Base-by-base conservation (phyloP, 768 basidiomycete species). In the Kwoniella sp. region DNA sequence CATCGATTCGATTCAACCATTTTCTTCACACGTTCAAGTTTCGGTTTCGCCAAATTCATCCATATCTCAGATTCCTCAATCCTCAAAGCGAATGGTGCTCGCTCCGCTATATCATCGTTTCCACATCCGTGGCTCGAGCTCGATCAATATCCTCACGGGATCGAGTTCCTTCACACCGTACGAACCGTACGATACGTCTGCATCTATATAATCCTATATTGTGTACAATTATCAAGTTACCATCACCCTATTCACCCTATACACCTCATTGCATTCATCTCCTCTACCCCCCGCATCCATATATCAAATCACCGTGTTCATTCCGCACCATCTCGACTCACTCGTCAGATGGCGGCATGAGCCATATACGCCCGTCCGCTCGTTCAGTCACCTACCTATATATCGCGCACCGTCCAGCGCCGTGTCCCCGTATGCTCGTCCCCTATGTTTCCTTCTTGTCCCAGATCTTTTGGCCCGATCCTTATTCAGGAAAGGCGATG, bases 381-480 rank as follows among this genome's bases (percentile, higher is more conserved):
- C 15, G 20, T 9, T 13, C 34, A 37, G 13, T 13, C 20, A 45
- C 23, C 34, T 22, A 37, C 38, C 34, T 17, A 52, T 20, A 45
- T 30, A 48, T 48, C 57, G 57, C 58, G 58, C 65, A 55, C 65
- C 50, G 52, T 41, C 54, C 30, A 45, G 34, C 50, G 58, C 55
- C 41, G 45, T 26, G 41, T 68, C 66, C 66, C 61, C 66, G 66
- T 68, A 63, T 55, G 66, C 62, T 63, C 66, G 61, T 38, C 66
- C 54, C 54, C 38, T 47, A 45, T 31, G n/a, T n/a, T 45, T 25
- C n/a, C 13, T 9, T 48, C 30, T 3, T 45, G 13, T 13, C 34
- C 13, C 13, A 34, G 5, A 34, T 20, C 41, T 11, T 45, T 20
- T 17, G 9, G 41, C 41, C 41, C 20, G 20, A 37, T 17, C 4